These are phyloP conservation scores for Monilinia fructigena DNA, from an alignment of 2,329 filamentous ascomycete genomes.

Conservation along the genomic window DNA sequence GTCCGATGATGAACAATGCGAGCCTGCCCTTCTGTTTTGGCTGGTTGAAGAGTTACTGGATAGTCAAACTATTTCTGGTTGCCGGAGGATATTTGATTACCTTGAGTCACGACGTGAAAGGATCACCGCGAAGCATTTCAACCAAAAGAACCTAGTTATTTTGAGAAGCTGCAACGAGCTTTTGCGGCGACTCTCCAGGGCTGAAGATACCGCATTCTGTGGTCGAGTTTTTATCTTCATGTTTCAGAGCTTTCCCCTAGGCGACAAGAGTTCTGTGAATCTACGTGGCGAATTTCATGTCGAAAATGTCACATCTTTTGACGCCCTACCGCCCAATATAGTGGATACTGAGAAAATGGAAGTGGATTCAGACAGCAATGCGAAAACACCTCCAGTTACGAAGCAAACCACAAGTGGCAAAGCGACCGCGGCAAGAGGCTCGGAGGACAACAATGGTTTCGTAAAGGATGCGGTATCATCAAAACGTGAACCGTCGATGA, in stretches of 20 bases:
- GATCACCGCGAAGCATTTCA: conserved; percentile 77
- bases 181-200: conserved; percentile 86
- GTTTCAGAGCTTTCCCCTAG: conserved; percentile 95
- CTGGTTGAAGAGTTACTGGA: conserved; percentile 93
- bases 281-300: conserved; percentile 92
- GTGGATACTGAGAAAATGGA: conserved; percentile 60
- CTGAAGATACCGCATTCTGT: conserved; percentile 96
- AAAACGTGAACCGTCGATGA: conserved; percentile 50
- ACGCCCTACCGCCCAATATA: conserved; percentile 50
- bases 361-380: conserved; percentile 53
- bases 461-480: conserved; percentile 45
- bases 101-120: conserved; percentile 89
- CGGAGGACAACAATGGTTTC: conserved; percentile 39
- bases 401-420: conserved; percentile 23
- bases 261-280: conserved; percentile 97
- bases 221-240: conserved; percentile 97
- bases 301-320: conserved; percentile 88
- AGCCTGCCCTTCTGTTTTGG: conserved; percentile 81
- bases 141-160: conserved; percentile 83
- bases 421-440: conserved; percentile 32
- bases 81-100: conserved; percentile 88
- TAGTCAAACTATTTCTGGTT: conserved; percentile 90
- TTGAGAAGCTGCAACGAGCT: conserved; percentile 95
- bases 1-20: conserved; percentile 75
- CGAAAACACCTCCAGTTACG: conserved; percentile 30